A percentile compares a stretch with the other conserved stretches of the same genome.
phyloP scores from a whole-genome alignment of 2,329 filamentous ascomycete species.

The Aspergillus bombycis region DNA sequence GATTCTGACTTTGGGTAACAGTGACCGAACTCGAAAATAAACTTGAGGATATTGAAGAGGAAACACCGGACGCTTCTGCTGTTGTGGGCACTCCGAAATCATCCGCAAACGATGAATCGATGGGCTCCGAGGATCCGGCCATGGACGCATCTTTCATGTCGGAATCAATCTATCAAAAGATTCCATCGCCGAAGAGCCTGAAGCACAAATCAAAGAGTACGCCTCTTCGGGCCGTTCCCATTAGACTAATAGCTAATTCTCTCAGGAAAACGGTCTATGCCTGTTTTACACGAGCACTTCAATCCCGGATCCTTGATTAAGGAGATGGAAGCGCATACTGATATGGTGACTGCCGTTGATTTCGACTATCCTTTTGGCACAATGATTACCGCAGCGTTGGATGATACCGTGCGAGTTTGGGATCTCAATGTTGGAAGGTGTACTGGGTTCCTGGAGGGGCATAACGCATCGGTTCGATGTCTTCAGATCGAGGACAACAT shows the following conservation, averaged over 20 bases:
- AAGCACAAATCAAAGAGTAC: slow-evolving; percentile 50
- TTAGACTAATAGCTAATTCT: slow-evolving; percentile 37
- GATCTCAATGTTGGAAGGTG: slow-evolving; percentile 92
- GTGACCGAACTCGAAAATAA: slow-evolving; percentile 64
- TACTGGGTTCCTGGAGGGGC: slow-evolving; percentile 88
- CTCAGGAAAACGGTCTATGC: slow-evolving; percentile 73
- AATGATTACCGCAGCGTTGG: slow-evolving; percentile 86
- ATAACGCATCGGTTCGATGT: slow-evolving; percentile 89
- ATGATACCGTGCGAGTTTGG: slow-evolving; percentile 95
- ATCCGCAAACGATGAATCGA: slow-evolving; percentile 47
- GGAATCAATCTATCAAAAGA: slow-evolving; percentile 93
- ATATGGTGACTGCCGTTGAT: slow-evolving; percentile 85
- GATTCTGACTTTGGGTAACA: slow-evolving; percentile 23
- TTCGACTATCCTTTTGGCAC: slow-evolving; percentile 98
- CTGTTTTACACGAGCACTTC: slow-evolving; percentile 93
- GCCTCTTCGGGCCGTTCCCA: slow-evolving; percentile 6
- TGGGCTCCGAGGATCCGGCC: slow-evolving; percentile 58
- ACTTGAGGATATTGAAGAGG: slow-evolving; percentile 66
- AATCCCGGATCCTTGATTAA: slow-evolving; percentile 85
- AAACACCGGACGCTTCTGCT: slow-evolving; percentile 35
- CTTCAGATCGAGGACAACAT: slow-evolving; percentile 96
- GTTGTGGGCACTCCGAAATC: slow-evolving; percentile 39
- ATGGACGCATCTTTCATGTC: slow-evolving; percentile 82
- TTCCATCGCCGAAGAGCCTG: slow-evolving; percentile 66
- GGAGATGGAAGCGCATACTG: slow-evolving; percentile 84